Evolutionary conservation across 2,329 filamentous ascomycete genomes (phyloP).

Genomic region (Sarocladium strictum): DNA sequence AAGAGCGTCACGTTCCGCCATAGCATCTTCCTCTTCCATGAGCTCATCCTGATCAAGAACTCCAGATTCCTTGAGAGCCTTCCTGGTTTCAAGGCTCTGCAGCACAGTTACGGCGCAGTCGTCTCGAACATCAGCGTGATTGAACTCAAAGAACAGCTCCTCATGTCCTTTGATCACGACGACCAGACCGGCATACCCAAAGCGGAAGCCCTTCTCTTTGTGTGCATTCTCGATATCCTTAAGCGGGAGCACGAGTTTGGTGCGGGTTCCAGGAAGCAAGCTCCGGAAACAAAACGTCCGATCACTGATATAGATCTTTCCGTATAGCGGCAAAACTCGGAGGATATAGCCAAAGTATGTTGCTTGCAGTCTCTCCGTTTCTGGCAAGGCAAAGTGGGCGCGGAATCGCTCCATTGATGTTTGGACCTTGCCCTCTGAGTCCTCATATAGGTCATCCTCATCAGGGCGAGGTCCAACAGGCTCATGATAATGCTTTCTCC

Average conservation of each 20-base stretch:
- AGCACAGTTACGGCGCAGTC: constrained; percentile 82
- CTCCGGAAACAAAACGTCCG: constrained; percentile 89
- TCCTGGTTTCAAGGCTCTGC: constrained; percentile 66
- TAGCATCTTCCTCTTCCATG: constrained; percentile 58
- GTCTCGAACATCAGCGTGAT: constrained; percentile 69
- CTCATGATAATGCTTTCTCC: constrained; percentile 79
- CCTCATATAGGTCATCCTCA: constrained; percentile 46
- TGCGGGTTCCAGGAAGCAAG: constrained; percentile 79
- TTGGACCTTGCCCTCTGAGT: constrained; percentile 59
- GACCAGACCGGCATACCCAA: constrained; percentile 85
- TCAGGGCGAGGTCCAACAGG: constrained; percentile 45
- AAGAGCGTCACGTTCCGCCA: constrained; percentile 74
- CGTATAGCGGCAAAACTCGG: constrained; percentile 83
- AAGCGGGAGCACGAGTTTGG: constrained; percentile 85
- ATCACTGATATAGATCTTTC: constrained; percentile 92
- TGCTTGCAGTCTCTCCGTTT: constrained; percentile 75
- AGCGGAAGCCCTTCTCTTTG: constrained; percentile 91
- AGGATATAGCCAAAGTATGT: constrained; percentile 92
- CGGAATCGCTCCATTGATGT: constrained; percentile 76
- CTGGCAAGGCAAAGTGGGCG: constrained; percentile 82
- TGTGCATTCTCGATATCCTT: constrained; percentile 89
- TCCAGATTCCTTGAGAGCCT: constrained; percentile 64
- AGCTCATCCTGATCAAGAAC: constrained; percentile 53
- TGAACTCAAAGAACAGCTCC: constrained; percentile 94
- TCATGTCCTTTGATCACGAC: constrained; percentile 92